phyloP scores from a whole-genome alignment of 2,329 filamentous ascomycete genomes.

The Fusarium globosum region DNA sequence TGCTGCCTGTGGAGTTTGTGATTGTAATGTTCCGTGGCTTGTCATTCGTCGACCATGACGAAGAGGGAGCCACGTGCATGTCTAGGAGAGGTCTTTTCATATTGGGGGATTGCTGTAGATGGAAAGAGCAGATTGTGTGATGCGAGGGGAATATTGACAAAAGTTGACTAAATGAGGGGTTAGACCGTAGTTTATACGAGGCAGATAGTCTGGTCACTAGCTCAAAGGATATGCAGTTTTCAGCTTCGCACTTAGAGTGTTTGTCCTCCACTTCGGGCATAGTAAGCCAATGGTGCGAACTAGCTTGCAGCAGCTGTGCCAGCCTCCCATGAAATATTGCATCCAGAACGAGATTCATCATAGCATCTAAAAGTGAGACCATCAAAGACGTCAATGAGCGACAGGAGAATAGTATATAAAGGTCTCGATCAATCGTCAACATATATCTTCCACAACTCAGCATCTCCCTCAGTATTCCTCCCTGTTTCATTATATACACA shows the following conservation, averaged over 20 bases:
- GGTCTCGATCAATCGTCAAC: no score
- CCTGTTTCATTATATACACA: no score
- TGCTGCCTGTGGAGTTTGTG: not conserved
- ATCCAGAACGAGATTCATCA: no score
- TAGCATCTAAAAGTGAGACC: no score
- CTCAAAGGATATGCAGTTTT: not conserved
- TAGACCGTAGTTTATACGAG: fast-evolving
- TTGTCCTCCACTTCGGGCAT: not conserved
- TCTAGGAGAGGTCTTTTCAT: not conserved
- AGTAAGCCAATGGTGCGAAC: fast-evolving
- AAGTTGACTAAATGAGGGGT: not conserved
- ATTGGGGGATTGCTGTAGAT: no score
- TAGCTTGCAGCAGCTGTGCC: not conserved
- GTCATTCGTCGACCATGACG: not conserved
- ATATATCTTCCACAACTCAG: no score
- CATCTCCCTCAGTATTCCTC: no score
- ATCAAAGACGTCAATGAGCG: no score
- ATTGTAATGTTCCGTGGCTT: not conserved
- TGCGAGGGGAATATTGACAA: not conserved
- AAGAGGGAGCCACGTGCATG: not conserved
- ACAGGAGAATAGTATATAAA: no score
- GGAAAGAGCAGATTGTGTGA: not conserved
- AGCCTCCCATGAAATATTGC: no score
- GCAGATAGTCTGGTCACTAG: not conserved
- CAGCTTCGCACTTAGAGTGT: not conserved